A percentile compares a stretch with the other conserved stretches of the same genome.
Evolutionary conservation across 305 asterid species (phyloP).

Genomic region (Fraxinus velutina): DNA sequence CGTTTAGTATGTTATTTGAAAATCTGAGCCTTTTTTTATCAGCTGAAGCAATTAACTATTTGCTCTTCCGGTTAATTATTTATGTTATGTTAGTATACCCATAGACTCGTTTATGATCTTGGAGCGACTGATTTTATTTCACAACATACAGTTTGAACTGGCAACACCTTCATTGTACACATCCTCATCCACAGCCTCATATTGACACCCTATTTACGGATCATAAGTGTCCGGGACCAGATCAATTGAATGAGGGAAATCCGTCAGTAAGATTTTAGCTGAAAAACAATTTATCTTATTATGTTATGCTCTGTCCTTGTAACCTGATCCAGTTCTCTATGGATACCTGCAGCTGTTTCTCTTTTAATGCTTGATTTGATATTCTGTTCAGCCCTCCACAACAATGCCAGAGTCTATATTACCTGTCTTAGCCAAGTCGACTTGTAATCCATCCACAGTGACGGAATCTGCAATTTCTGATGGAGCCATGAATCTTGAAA

Average conservation of each 20-base stretch:
- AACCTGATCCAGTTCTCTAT: conserved; percentile 1
- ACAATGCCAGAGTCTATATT: conserved; percentile 19
- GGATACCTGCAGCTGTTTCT: conserved; percentile 4
- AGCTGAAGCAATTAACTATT: neutral
- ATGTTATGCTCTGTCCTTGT: neutral
- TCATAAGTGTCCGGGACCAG: conserved; percentile 58
- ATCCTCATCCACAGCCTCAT: conserved; percentile 63
- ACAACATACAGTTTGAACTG: conserved; percentile 67
- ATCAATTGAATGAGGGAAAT: conserved; percentile 29
- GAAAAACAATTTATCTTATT: neutral
- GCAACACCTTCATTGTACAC: conserved; percentile 64
- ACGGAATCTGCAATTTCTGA: conserved; percentile 32
- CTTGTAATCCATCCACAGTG: conserved; percentile 27
- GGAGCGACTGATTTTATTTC: conserved; percentile 11
- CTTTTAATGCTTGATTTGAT: conserved; percentile 10
- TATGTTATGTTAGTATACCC: neutral
- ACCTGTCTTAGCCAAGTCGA: conserved; percentile 15
- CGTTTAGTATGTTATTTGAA: neutral
- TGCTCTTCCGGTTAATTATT: neutral
- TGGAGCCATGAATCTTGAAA: conserved; percentile 19
- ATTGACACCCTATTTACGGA: conserved; percentile 58
- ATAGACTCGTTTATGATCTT: neutral
- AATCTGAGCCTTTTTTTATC: neutral
- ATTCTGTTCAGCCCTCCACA: conserved; percentile 34
- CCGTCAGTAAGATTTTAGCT: conserved; percentile 31